A percentile compares a stretch with the other conserved stretches of the same genome.
Evolutionary conservation across 2,329 filamentous ascomycete genomes (phyloP).

Genomic region (Sordariomycetes sp.): DNA sequence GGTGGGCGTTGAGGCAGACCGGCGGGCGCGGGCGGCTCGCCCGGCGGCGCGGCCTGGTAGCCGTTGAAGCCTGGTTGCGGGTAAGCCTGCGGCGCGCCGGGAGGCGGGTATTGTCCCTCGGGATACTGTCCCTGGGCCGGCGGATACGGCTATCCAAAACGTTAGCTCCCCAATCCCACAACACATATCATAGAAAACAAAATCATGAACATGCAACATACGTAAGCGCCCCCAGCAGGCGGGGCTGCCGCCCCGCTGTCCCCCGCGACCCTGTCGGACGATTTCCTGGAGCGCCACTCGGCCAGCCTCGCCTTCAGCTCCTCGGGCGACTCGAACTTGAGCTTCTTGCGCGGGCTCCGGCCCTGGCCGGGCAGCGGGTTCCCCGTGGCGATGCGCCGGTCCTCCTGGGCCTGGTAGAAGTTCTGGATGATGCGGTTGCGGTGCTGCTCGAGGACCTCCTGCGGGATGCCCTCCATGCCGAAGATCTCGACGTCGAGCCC

Average conservation of each 20-base stretch:
- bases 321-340: conserved; percentile 62
- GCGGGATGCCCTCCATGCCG: conserved; percentile 93
- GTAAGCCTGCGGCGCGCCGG: conserved; percentile 9
- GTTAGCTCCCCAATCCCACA: background rate
- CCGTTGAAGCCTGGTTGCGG: background rate
- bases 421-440: conserved; percentile 76
- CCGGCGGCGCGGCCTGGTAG: conserved; percentile 22
- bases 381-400: conserved; percentile 70
- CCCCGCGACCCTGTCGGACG: conserved; percentile 41
- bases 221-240: conserved; percentile 32
- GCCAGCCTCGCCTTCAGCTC: conserved; percentile 74
- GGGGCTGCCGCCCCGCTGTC: conserved; percentile 21
- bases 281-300: conserved; percentile 61
- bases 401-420: conserved; percentile 77
- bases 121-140: background rate
- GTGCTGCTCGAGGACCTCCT: conserved; percentile 73
- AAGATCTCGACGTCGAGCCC: conserved; percentile 92
- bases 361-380: conserved; percentile 64
- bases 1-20: conserved; percentile 33
- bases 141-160: conserved; percentile 17
- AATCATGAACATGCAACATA: background rate
- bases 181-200: background rate
- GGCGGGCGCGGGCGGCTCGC: conserved; percentile 22
- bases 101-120: conserved; percentile 9
- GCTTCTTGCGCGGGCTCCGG: conserved; percentile 59